A percentile compares a stretch with the other conserved stretches of the same genome.
Evolutionary conservation across 2,329 filamentous ascomycete genomes (phyloP).

Genomic region (Dactylellina drechsleri): DNA sequence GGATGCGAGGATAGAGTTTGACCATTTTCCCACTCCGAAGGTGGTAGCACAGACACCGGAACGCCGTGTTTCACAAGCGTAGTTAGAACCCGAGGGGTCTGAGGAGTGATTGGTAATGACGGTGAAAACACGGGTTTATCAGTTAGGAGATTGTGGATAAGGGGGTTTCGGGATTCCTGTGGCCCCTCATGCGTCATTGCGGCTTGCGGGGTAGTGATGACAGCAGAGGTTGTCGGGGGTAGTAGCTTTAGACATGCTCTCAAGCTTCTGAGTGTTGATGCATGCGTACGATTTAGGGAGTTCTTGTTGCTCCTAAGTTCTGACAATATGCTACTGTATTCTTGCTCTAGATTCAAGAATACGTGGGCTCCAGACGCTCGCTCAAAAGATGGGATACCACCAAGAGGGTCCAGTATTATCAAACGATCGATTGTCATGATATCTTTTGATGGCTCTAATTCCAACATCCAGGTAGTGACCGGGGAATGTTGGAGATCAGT

Average conservation of each 20-base stretch:
- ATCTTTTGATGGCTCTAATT: conserved; percentile 62
- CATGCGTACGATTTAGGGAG: conserved; percentile 63
- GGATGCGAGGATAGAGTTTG: conserved; percentile 72
- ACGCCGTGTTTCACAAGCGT: conserved; percentile 93
- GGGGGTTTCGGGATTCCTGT: conserved; percentile 72
- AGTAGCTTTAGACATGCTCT: conserved; percentile 77
- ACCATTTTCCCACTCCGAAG: conserved; percentile 62
- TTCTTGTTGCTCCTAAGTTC: conserved; percentile 67
- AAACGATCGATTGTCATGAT: conserved; percentile 76
- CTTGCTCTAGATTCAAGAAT: conserved; percentile 93
- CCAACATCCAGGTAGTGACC: conserved; percentile 59
- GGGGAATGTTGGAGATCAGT: conserved; percentile 66
- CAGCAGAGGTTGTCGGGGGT: conserved; percentile 82
- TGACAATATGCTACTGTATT: conserved; percentile 75
- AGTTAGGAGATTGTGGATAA: conserved; percentile 95
- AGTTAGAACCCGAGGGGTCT: conserved; percentile 67
- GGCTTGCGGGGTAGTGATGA: conserved; percentile 87
- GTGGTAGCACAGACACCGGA: conserved; percentile 83
- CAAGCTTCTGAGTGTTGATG: conserved; percentile 78
- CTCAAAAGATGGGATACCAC: conserved; percentile 78
- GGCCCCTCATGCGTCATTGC: conserved; percentile 67
- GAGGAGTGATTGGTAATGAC: conserved; percentile 74
- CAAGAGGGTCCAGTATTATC: conserved; percentile 86
- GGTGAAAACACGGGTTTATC: conserved; percentile 94
- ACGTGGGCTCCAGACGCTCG: conserved; percentile 74